Evolutionary conservation across 805 yeast species (phyloP), one percentile per base, ranked within the genome.

Genomic region (Debaryomyces prosopidis): DNA sequence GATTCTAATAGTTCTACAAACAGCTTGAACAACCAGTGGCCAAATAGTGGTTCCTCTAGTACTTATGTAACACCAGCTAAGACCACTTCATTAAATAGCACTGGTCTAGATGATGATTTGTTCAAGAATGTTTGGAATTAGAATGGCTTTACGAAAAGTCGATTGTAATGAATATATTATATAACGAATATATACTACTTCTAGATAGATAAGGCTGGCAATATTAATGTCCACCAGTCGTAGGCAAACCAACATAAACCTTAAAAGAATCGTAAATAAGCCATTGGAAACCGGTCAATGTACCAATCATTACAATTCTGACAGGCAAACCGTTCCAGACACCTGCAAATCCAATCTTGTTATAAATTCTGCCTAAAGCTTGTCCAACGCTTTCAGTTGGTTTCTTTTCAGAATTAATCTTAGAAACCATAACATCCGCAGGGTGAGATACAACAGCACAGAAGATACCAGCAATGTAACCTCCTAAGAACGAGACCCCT

Each of bases 361-460:
- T 65, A 66, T 91, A 92, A 58, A 92, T 91, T 59, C 94, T 81
- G 48, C 68, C 57, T 35, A 87, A 75, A 9, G 95, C 94, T 27
- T 73, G 70, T 23, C 84, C 83, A 58, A 80, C 76, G 4, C 85
- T 60, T 71, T 90, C 96, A 40, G 75, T 76, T 28, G 84, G 77
- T 62, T 67, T 69, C 58, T 80, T 82, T 57, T 82, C 90, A 48
- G 85, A 77, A 65, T 89, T 91, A 59, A 94, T 82, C 77, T 90
- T 88, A 40, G 96, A 87, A 19, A 92, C 98, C 96, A 94, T 85
- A 28, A 92, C 97, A 68, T 92, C 99, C n/a, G 98, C 98, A 16
- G 99, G 99, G 67, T 94, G 97, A 20, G 97, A 91, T 14, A 91
- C 94, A 42, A 87, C 73, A 6, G 99, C 98, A 76, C 97, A 92